Evolutionary conservation across 192 early-diverging fungal species (phyloP), one percentile per base, ranked within the genome.

Genomic region (Coemansia biformis): DNA sequence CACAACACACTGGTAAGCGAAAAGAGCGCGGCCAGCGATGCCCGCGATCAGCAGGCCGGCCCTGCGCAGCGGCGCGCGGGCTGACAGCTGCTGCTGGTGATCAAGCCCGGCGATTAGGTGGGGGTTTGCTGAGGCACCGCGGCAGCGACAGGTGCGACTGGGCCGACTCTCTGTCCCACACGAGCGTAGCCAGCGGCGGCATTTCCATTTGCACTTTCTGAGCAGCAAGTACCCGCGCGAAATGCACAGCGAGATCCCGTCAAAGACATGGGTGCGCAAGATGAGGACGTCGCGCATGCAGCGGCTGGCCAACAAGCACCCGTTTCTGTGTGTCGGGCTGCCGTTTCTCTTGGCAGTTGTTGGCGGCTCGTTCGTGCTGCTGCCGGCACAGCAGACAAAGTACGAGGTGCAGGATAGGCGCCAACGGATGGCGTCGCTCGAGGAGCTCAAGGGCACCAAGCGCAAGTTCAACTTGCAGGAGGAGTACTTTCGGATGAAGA

Each of bases 371-470:
- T 83, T 83, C 66, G 81, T 79, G 6, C 72, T 93, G 28, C 67
- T 82, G 21, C 77, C 83, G 22, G 61, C 89, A 17, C 83, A 86
- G 11, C 76, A 89, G 47, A 87, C 86, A 28, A 80, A 83, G 54
- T 89, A 85, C 50, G 87, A 93, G 59, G 75, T 84, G 32, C 78
- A 83, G 31, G 86, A 88, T 56, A 57, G 59, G 46, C 76, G 75
- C 28, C 58, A 77, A 6, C 60, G 77, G 45, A 34, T 54, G 63
- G 55, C 79, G 35, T 55, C 71, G 16, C 77, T 79, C 32, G 80
- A 86, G 35, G 77, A 86, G 48, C 48, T 78, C 43, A 63, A 72
- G 17, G 69, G 68, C 38, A 71, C 72, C 19, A 71, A 79, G 71
- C 70, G 79, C 48, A 76, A 75, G 50, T 63, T 85, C 29, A 74